A percentile compares a stretch with the other conserved stretches of the same genome.
Evolutionary conservation across 2,329 filamentous ascomycete species (phyloP).

Genomic region (Colletotrichum eremochloae): DNA sequence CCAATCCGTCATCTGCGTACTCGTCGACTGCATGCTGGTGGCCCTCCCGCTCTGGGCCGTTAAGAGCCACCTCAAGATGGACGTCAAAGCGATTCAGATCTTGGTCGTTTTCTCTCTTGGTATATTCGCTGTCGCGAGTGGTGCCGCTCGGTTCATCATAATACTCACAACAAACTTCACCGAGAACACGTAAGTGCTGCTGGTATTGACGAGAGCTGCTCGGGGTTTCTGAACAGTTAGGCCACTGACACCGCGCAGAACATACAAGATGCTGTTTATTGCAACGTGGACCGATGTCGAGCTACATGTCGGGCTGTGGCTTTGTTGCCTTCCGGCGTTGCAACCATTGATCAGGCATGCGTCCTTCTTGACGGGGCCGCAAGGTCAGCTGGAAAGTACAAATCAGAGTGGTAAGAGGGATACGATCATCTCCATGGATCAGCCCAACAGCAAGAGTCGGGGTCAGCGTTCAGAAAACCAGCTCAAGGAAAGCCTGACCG

Average conservation of each 20-base stretch:
- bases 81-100: slow-evolving; percentile 50
- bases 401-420: background rate
- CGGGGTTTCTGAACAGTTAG: background rate
- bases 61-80: slow-evolving; percentile 52
- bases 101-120: slow-evolving; percentile 55
- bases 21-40: slow-evolving; percentile 53
- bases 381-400: slow-evolving; percentile 17
- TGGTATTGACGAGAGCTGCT: background rate
- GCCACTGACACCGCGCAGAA: slow-evolving; percentile 45
- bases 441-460: slow-evolving; percentile 5
- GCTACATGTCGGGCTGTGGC: slow-evolving; percentile 59
- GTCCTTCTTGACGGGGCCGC: slow-evolving; percentile 14
- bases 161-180: slow-evolving; percentile 50
- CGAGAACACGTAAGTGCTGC: slow-evolving; percentile 50
- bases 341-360: slow-evolving; percentile 48
- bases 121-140: slow-evolving; percentile 53
- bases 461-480: background rate
- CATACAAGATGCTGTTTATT: slow-evolving; percentile 53
- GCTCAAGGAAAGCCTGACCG: background rate
- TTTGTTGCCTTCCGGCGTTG: slow-evolving; percentile 56
- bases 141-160: slow-evolving; percentile 55
- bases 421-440: background rate
- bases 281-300: slow-evolving; percentile 57
- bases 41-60: slow-evolving; percentile 55
- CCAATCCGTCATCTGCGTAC: slow-evolving; percentile 50